Evolutionary conservation across 73 alveolate species (phyloP).

Genomic region (Paramecium caudatum): DNA sequence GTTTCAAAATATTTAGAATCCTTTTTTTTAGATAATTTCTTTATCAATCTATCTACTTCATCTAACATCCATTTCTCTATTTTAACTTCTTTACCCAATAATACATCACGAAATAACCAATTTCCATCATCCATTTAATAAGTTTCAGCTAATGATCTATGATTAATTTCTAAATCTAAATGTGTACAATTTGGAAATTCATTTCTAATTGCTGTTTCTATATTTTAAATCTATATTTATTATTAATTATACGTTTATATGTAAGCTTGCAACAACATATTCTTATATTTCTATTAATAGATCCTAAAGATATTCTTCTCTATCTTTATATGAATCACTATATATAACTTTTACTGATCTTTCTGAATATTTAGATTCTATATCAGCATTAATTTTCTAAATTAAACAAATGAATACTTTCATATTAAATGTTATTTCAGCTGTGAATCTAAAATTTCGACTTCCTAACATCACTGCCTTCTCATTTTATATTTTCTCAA

Average conservation of each 20-base stretch:
- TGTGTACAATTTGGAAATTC: slow-evolving; percentile 51
- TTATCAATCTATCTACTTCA: slow-evolving; percentile 39
- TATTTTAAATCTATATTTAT: slow-evolving; percentile 31
- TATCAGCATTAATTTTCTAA: slow-evolving; percentile 6
- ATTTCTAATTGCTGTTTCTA: slow-evolving; percentile 23
- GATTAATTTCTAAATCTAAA: slow-evolving; percentile 50
- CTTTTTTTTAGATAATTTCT: slow-evolving; percentile 25
- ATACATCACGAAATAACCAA: slow-evolving; percentile 37
- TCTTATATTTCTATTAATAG: slow-evolving; percentile 48
- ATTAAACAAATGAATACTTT: background rate
- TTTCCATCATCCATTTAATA: slow-evolving; percentile 52
- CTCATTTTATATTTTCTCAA: slow-evolving; percentile 1
- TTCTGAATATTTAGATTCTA: slow-evolving; percentile 21
- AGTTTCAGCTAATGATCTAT: slow-evolving; percentile 48
- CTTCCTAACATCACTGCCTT: slow-evolving; percentile 60
- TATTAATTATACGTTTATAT: background rate
- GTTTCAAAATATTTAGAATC: background rate
- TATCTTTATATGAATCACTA: slow-evolving; percentile 41
- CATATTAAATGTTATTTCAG: slow-evolving; percentile 46
- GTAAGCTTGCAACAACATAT: slow-evolving; percentile 52
- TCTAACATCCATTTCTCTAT: slow-evolving; percentile 58
- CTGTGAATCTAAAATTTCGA: slow-evolving; percentile 49
- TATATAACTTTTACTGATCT: slow-evolving; percentile 29
- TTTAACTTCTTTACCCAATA: background rate
- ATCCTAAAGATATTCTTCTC: slow-evolving; percentile 39